Evolutionary conservation across 139 green algal genomes (phyloP), one percentile per base, ranked within the genome.

Genomic region (Haematococcus lacustris): DNA sequence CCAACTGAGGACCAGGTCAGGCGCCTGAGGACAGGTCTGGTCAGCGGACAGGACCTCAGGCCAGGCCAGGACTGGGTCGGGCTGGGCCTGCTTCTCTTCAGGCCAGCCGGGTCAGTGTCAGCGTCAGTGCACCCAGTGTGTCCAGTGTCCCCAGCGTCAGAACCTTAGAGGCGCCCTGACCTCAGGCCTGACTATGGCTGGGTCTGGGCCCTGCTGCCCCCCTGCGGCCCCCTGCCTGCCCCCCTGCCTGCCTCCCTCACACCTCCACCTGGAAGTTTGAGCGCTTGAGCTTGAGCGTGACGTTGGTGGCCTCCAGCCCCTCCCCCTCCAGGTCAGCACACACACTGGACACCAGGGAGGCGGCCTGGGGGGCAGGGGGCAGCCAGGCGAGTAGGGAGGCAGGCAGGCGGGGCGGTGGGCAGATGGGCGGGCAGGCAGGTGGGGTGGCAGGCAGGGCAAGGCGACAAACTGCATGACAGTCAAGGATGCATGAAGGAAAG

Each of bases 261-360:
- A 50, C 61, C 0, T 76, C 13, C 66, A 92, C 78, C 75, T 91
- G 82, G 74, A 96, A 97, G 6, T 53, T 80, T 3, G 82, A 83
- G 2, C 76, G 62, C 76, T 97, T 97, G 30, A 97, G 73, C 73
- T 97, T 97, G 32, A 97, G 85, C 0, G 88, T 96, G 26, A 97
- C 13, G 17, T 85, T 93, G n/a, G 75, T 84, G 30, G 85, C 91
- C 53, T 84, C 76, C n/a, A 97, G 81, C 5, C 69, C 76, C 73
- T 94, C 88, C 7, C 43, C 13, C 25, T 72, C 85, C 88, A 96
- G 86, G 76, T 94, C 88, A 0, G 35, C 53, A 0, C 80, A 86
- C 62, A 97, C 64, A 37, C 83, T 73, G 33, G 80, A 72, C 30
- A 90, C 87, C 64, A 97, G 76, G 61, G 82, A 57, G 2, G 32